Evolutionary conservation across 495 filamentous ascomycete species (phyloP), one percentile per base, ranked within the genome.

Genomic region (Hypoxylon rickii): DNA sequence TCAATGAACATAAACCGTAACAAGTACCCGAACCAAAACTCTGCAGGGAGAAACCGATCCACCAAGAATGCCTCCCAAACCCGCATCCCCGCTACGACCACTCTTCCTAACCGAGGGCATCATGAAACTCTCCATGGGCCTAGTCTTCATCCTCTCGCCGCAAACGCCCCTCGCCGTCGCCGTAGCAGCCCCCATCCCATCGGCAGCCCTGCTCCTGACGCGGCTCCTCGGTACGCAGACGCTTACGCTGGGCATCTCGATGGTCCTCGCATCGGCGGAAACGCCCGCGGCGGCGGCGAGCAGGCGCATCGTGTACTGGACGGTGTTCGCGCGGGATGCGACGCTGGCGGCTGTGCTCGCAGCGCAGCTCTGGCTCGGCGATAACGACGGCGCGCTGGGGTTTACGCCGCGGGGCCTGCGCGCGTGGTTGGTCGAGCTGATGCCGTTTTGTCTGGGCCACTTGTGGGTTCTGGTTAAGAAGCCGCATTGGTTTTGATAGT

Each of bases 151-250:
- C 8, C 6, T 60, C 32, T 60, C 44, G 2, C 57, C 57, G 4
- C 44, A 51, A 18, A 55, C 57, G 3, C 57, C 57, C 5, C 24
- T 61, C 6, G 22, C 51, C 3, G 51, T 39, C 15, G 57, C 56
- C 18, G 56, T 60, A n/a, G 49, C 37, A 11, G 49, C 31, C 1
- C 38, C 49, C 0, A 49, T 54, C 3, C 51, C 57, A 10, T 18
- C 50, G 3, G 31, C 50, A 21, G 40, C 57, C 11, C 57, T 50
- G 15, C 34, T 61, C 3, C 11, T 61, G 13, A 51, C 50, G 0
- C 57, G 57, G 12, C 57, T 61, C 3, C 21, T 61, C 12, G 57
- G 57, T 20, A 61, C 57, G 1, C 57, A 61, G 36, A 61, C 57
- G 2, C 46, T 61, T 11, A 61, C 57, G 7, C 33, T 61, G 10